Evolutionary conservation across 2,329 filamentous ascomycete genomes (phyloP), one percentile per base, ranked within the genome.

Genomic region (Hymenoscyphus fructigenus): DNA sequence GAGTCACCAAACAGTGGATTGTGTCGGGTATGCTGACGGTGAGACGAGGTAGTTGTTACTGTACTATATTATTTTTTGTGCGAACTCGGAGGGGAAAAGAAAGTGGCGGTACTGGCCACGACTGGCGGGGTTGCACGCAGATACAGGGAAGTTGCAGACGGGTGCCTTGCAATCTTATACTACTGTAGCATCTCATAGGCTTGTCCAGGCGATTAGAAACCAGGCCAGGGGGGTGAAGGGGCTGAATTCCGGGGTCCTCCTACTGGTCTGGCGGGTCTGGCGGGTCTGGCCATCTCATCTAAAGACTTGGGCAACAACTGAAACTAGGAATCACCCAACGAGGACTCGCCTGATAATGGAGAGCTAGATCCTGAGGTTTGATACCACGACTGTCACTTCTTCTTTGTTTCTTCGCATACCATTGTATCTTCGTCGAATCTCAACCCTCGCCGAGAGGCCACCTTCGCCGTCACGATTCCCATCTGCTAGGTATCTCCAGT

Each of bases 41-140:
- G n/a, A 20, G 41, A 44, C 14, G 15, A 36, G 41, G 41, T 44
- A n/a, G 36, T n/a, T 17, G 3, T 44, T 6, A 44, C n/a, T 7
- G 44, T 50, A 50, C 17, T 9, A 20, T 3, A 5, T 23, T 58
- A 53, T 64, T 41, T 56, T 60, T 57, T 60, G 57, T 64, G 62
- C 57, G 62, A 64, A 32, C 12, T 57, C 62, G 57, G 62, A 64
- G 38, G 17, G 12, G 9, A 9, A 32, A 14, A 36, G 20, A 20
- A 17, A 26, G 15, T 23, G 7, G 23, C 15, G 23, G 23, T 56
- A 56, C 26, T 28, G 29, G 29, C 41, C 17, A 44, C 7, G 5
- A n/a, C 41, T 44, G 41, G 41, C 14, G 44, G 44, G 44, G 44
- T 50, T 23, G 20, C 2, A 50, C 41, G 44, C 44, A 50, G 6